Conservation (phyloP, 108 stramenopile genomes). For the Licmophora abbreviata region DNA sequence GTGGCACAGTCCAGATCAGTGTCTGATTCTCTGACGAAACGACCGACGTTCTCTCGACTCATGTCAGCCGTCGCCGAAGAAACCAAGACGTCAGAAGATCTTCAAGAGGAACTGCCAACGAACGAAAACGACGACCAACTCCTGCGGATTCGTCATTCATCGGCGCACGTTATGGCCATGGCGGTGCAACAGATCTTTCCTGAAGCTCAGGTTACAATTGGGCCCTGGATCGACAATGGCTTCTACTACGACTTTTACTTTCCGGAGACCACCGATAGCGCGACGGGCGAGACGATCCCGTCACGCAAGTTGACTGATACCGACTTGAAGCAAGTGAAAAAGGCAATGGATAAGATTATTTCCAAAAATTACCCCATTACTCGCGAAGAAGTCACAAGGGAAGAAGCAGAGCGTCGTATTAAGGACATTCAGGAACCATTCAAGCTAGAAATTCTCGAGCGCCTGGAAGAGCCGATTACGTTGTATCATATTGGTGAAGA, state of each 20-base stretch:
- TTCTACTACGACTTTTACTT: conserved; percentile 97
- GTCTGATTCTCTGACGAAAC: neutral
- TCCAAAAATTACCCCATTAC: conserved; percentile 76
- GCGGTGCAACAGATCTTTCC: conserved; percentile 92
- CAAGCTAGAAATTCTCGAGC: conserved; percentile 91
- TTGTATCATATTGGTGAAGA: conserved; percentile 92
- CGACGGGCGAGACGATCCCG: conserved; percentile 57
- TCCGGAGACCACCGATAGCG: conserved; percentile 59
- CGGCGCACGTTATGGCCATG: conserved; percentile 98
- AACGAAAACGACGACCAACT: conserved; percentile 87
- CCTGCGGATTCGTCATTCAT: conserved; percentile 88
- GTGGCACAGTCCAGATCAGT: neutral
- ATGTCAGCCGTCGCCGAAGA: conserved; percentile 23
- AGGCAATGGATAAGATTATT: conserved; percentile 96
- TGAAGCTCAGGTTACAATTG: conserved; percentile 93
- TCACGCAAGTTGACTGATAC: conserved; percentile 64
- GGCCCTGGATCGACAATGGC: conserved; percentile 97
- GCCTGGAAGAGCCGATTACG: conserved; percentile 92
- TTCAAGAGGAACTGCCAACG: conserved; percentile 73
- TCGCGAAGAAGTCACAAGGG: conserved; percentile 84
- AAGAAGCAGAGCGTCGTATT: conserved; percentile 85
- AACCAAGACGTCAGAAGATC: conserved; percentile 12
- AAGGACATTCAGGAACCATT: conserved; percentile 80
- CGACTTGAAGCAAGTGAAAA: conserved; percentile 89
- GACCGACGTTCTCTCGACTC: conserved; percentile 4